phyloP scores from a whole-genome alignment of 2,329 filamentous ascomycete species.

The Periconia macrospinosa region DNA sequence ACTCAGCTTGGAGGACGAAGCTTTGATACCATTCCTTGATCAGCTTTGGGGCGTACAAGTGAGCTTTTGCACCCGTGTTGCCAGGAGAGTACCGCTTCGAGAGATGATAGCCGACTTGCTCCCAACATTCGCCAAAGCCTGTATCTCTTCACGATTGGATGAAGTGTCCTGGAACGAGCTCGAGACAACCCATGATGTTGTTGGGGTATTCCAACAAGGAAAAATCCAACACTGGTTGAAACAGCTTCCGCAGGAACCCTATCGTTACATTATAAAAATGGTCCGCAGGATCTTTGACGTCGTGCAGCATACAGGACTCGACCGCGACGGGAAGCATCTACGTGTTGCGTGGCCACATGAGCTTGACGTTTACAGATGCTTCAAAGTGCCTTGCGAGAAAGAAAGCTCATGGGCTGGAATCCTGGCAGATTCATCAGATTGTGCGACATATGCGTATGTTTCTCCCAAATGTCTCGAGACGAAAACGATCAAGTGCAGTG shows the following conservation, averaged over 20 bases:
- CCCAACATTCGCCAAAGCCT: neutral
- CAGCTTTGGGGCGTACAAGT: slow-evolving; percentile 19
- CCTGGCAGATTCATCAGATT: neutral
- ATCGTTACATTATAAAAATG: neutral
- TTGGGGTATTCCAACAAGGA: neutral
- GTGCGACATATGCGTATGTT: neutral
- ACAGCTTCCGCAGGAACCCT: neutral
- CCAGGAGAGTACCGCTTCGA: slow-evolving; percentile 12
- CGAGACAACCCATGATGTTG: neutral
- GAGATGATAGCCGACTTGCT: neutral
- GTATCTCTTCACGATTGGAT: neutral
- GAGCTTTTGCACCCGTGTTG: slow-evolving; percentile 23
- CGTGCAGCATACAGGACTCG: neutral
- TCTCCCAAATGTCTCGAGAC: neutral
- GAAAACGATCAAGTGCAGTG: neutral
- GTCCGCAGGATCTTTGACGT: neutral
- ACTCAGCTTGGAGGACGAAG: slow-evolving; percentile 4
- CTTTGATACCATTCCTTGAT: slow-evolving; percentile 6
- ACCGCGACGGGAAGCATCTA: neutral
- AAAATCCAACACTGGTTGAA: neutral
- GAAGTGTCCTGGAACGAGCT: neutral
- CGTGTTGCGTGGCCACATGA: neutral
- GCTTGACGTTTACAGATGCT: neutral
- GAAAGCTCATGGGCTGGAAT: neutral
- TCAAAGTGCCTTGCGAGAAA: neutral